phyloP scores from a whole-genome alignment of 805 yeast genomes.

The Candida alai region DNA sequence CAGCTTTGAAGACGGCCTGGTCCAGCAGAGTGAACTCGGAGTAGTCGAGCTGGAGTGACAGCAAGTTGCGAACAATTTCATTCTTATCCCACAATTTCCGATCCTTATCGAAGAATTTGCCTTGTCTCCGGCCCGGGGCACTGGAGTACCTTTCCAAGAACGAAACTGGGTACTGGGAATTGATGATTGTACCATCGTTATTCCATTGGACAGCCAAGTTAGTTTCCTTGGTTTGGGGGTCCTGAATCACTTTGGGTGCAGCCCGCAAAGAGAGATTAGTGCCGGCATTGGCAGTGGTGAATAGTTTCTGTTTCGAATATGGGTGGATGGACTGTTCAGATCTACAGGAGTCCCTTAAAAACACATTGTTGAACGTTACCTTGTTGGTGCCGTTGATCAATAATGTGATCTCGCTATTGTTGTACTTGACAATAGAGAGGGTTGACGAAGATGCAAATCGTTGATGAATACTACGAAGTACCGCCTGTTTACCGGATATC shows the following conservation, averaged over 20 bases:
- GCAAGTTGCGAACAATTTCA: constrained; percentile 20
- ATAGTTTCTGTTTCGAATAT: constrained; percentile 55
- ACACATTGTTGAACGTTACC: constrained; percentile 46
- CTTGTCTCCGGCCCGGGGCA: constrained; percentile 27
- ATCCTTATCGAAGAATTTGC: constrained; percentile 33
- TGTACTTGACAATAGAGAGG: constrained; percentile 13
- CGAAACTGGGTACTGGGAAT: constrained; percentile 37
- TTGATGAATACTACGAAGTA: too few species aligned
- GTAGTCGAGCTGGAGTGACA: constrained; percentile 27
- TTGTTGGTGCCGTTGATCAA: constrained; percentile 20
- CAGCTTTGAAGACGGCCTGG: constrained; percentile 32
- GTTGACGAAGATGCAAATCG: constrained; percentile 1
- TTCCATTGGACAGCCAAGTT: constrained; percentile 40
- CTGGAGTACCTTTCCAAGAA: constrained; percentile 46
- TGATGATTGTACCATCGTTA: constrained; percentile 19
- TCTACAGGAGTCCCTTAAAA: constrained; percentile 63
- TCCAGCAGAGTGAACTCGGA: constrained; percentile 34
- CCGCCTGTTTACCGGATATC: too few species aligned
- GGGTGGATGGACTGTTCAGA: constrained; percentile 49
- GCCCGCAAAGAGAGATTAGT: constrained; percentile 33
- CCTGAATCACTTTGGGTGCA: constrained; percentile 27
- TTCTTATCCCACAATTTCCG: constrained; percentile 37
- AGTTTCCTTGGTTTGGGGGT: constrained; percentile 15
- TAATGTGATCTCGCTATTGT: constrained; percentile 23
- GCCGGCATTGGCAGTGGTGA: constrained; percentile 53